Evolutionary conservation across 2,329 filamentous ascomycete species (phyloP).

Genomic region (Stagonosporopsis cucurbitacearum): DNA sequence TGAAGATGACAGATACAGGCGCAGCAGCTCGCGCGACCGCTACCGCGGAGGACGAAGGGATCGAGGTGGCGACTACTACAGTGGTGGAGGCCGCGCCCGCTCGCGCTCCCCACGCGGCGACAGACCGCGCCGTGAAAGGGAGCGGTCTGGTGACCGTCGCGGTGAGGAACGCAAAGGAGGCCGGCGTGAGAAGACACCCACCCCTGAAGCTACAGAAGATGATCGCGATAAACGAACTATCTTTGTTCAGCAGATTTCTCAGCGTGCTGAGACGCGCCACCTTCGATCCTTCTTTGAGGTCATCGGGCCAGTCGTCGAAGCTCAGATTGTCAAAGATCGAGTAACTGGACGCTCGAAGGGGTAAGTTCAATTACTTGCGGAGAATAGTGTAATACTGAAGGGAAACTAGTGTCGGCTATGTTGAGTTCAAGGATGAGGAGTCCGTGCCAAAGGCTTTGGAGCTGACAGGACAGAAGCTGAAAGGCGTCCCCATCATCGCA

Average conservation of each 20-base stretch:
- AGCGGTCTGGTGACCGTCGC: conserved; percentile 56
- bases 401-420: conserved; percentile 84
- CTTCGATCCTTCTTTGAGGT: conserved; percentile 95
- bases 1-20: conserved; percentile 46
- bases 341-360: conserved; percentile 97
- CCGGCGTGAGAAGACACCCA: conserved; percentile 55
- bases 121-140: conserved; percentile 60
- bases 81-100: conserved; percentile 44
- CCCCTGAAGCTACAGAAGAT: conserved; percentile 85
- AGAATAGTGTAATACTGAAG: conserved; percentile 46
- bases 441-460: conserved; percentile 92
- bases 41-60: conserved; percentile 37
- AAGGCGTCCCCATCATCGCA: conserved; percentile 98
- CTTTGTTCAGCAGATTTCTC: conserved; percentile 97
- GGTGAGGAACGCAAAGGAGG: conserved; percentile 48
- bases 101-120: conserved; percentile 51
- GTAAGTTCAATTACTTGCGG: conserved; percentile 60
- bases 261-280: conserved; percentile 88
- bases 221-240: conserved; percentile 96
- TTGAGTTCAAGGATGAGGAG: conserved; percentile 97
- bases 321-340: conserved; percentile 97
- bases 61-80: conserved; percentile 51
- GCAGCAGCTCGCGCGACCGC: conserved; percentile 38
- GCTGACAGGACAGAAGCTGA: conserved; percentile 96
- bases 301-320: conserved; percentile 92